These are phyloP conservation scores for Aspergillus tamarii DNA, from an alignment of 2,329 filamentous ascomycete species.

Conservation along the genomic window DNA sequence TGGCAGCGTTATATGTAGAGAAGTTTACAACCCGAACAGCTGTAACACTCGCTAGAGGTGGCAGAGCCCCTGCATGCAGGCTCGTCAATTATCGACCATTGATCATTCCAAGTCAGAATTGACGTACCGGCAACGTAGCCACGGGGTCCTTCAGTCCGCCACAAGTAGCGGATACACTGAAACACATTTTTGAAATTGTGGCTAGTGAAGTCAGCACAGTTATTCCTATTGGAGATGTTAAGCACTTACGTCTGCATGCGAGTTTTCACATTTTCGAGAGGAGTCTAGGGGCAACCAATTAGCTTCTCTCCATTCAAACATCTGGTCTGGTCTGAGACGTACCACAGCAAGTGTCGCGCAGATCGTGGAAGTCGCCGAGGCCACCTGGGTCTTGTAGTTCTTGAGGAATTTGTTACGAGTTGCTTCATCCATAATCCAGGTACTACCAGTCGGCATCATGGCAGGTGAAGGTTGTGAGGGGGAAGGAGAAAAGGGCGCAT, in stretches of 20 bases:
- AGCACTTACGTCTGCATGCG: constrained; percentile 53
- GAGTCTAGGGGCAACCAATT: constrained; percentile 39
- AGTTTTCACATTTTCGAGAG: constrained; percentile 53
- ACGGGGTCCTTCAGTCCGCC: constrained; percentile 50
- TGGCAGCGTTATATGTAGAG: constrained; percentile 49
- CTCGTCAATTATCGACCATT: constrained; percentile 4
- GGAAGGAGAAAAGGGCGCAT: constrained; percentile 42
- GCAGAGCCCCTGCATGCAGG: constrained; percentile 41
- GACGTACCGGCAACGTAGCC: constrained; percentile 51
- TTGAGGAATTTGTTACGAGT: constrained; percentile 49
- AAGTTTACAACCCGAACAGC: constrained; percentile 51
- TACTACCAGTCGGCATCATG: constrained; percentile 34
- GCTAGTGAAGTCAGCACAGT: constrained; percentile 27
- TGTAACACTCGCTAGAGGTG: constrained; percentile 50
- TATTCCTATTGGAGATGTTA: not conserved
- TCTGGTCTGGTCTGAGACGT: constrained; percentile 23
- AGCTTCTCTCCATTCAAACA: constrained; percentile 13
- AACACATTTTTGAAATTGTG: constrained; percentile 49
- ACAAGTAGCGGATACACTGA: constrained; percentile 49
- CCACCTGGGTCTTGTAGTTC: constrained; percentile 50
- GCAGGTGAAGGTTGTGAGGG: constrained; percentile 37
- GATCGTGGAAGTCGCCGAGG: constrained; percentile 48
- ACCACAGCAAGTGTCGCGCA: constrained; percentile 51
- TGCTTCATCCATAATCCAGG: constrained; percentile 43
- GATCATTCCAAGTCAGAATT: not conserved